phyloP scores from a whole-genome alignment of 352 stramenopile species.

The Globisporangium cylindrosporum region DNA sequence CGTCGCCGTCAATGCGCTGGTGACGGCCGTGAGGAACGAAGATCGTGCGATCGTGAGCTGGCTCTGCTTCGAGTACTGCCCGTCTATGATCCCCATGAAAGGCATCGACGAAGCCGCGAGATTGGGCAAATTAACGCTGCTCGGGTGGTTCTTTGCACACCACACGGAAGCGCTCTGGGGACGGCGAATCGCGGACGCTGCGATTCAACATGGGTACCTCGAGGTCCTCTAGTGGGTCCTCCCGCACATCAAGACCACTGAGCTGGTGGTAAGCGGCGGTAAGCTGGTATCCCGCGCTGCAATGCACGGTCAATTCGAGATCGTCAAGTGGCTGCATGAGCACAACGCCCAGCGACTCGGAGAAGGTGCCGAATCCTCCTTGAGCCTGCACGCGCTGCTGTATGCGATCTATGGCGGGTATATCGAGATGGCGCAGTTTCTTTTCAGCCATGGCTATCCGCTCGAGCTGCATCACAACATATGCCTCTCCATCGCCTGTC shows the following conservation, averaged over 20 bases:
- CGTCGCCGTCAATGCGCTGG: background rate
- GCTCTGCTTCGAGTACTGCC: background rate
- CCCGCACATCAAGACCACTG: background rate
- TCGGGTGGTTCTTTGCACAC: background rate
- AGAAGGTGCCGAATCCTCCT: background rate
- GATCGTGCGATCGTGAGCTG: background rate
- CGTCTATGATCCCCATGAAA: background rate
- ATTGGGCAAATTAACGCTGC: background rate
- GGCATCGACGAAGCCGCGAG: background rate
- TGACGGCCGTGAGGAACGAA: background rate
- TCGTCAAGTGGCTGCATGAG: slow-evolving; percentile 4
- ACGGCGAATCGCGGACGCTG: background rate
- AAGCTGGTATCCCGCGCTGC: background rate
- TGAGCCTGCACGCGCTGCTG: background rate
- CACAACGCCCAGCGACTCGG: background rate
- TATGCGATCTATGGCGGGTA: background rate
- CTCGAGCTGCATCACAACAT: background rate
- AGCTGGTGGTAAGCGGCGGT: background rate
- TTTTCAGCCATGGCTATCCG: background rate
- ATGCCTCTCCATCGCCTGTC: background rate
- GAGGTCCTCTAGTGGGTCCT: slow-evolving; percentile 4
- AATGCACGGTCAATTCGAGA: background rate
- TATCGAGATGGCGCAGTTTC: background rate
- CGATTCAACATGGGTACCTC: background rate
- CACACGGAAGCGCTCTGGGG: background rate